These are phyloP conservation scores for Solanum hybrid DNA, from an alignment of 305 asterid species.

Conservation along the genomic window DNA sequence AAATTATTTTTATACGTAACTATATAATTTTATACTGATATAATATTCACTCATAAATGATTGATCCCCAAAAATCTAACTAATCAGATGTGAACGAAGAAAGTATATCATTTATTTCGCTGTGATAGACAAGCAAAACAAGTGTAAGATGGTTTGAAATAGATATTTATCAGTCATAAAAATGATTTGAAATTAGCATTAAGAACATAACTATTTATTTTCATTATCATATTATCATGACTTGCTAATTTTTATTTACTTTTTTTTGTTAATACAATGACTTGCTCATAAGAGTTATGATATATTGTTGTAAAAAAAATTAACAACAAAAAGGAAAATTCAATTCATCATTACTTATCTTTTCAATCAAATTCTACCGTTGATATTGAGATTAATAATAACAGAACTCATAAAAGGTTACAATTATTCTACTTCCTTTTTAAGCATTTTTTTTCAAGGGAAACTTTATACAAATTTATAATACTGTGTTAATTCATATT, in stretches of 20 bases:
- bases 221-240: background rate
- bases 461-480: background rate
- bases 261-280: background rate
- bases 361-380: background rate
- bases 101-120: background rate
- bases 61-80: accelerated
- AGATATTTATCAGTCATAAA: background rate
- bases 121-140: background rate
- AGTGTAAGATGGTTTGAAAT: background rate
- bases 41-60: background rate
- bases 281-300: background rate
- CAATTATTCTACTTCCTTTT: background rate
- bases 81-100: background rate
- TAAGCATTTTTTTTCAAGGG: background rate
- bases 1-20: no score
- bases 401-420: background rate
- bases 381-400: background rate
- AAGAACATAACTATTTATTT: background rate
- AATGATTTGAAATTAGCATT: background rate
- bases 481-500: background rate
- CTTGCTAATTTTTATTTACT: background rate
- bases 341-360: background rate
- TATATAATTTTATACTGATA: background rate
- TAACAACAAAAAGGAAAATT: background rate
- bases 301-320: background rate